Percentiles rank a stretch among this genome's conserved stretches.
These are phyloP conservation scores for Tricholoma matsutake DNA, from an alignment of 768 basidiomycete species.

Conservation along the genomic window DNA sequence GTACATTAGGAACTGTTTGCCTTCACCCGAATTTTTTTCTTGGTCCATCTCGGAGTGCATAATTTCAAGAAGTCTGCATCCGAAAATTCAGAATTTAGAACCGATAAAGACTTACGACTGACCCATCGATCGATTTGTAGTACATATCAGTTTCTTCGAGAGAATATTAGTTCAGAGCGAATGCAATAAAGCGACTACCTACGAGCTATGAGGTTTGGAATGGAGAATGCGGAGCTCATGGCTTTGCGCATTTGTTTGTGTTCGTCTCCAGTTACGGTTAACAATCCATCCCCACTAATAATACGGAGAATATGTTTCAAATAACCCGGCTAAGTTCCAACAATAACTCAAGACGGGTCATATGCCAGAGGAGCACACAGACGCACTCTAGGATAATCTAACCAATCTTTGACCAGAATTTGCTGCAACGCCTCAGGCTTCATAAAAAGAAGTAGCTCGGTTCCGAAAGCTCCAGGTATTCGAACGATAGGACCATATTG, in stretches of 20 bases:
- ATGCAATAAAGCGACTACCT: constrained; percentile 7
- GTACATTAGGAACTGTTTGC: constrained; percentile 35
- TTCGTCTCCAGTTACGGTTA: constrained; percentile 47
- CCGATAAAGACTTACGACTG: neutral
- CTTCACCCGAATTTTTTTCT: constrained; percentile 19
- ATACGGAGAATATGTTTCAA: constrained; percentile 39
- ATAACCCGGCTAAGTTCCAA: constrained; percentile 35
- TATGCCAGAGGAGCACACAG: neutral
- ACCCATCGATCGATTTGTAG: constrained; percentile 45
- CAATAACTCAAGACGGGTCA: neutral
- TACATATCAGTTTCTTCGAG: constrained; percentile 43
- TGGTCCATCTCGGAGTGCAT: constrained; percentile 30
- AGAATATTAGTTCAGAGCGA: neutral
- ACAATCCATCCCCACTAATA: constrained; percentile 42
- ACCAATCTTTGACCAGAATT: constrained; percentile 42
- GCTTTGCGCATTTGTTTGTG: constrained; percentile 48
- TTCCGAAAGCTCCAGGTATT: constrained; percentile 41
- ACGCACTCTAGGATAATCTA: constrained; percentile 40
- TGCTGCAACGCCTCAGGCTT: constrained; percentile 43
- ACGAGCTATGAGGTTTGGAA: constrained; percentile 39
- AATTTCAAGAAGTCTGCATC: constrained; percentile 35
- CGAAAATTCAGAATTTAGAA: neutral
- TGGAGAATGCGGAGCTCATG: constrained; percentile 52
- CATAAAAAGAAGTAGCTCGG: constrained; percentile 43
- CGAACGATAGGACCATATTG: constrained; percentile 43